Evolutionary conservation across 2,329 filamentous ascomycete genomes (phyloP).

Genomic region (Diaporthe humulicola): DNA sequence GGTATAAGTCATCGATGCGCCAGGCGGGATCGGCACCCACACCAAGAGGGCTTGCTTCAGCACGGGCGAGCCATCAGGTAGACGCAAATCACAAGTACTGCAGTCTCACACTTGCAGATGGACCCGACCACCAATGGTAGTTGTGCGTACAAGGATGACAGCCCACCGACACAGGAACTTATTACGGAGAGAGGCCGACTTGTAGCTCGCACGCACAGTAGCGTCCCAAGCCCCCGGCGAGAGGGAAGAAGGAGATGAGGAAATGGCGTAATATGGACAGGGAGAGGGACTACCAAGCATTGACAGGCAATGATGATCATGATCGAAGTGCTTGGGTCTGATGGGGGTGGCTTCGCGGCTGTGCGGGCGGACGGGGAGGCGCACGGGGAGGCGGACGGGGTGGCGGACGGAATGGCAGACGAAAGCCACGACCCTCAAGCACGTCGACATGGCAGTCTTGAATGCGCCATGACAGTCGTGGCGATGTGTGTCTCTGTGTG

Average conservation of each 20-base stretch:
- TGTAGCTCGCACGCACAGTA: not conserved
- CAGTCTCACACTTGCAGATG: not conserved
- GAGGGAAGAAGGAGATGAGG: not conserved
- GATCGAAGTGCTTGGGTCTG: not conserved
- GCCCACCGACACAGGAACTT: not conserved
- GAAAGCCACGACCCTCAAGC: not conserved
- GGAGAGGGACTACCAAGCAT: not conserved
- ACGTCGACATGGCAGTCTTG: not conserved
- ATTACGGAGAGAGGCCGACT: not conserved
- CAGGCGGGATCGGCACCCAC: constrained; percentile 15
- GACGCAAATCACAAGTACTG: not conserved
- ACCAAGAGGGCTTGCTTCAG: not conserved
- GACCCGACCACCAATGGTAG: not conserved
- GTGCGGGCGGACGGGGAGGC: not conserved
- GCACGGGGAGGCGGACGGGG: not conserved
- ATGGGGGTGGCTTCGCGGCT: not conserved
- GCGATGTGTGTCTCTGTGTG: no score
- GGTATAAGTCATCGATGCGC: constrained; percentile 22
- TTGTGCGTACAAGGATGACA: not conserved
- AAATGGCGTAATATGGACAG: not conserved
- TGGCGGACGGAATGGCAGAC: not conserved
- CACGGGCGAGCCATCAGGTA: not conserved
- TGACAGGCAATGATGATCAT: constrained; percentile 4
- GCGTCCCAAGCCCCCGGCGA: not conserved
- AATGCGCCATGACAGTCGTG: not conserved